Evolutionary conservation across 345 rosid species (phyloP).

Genomic region (Boechera divaricarpa): DNA sequence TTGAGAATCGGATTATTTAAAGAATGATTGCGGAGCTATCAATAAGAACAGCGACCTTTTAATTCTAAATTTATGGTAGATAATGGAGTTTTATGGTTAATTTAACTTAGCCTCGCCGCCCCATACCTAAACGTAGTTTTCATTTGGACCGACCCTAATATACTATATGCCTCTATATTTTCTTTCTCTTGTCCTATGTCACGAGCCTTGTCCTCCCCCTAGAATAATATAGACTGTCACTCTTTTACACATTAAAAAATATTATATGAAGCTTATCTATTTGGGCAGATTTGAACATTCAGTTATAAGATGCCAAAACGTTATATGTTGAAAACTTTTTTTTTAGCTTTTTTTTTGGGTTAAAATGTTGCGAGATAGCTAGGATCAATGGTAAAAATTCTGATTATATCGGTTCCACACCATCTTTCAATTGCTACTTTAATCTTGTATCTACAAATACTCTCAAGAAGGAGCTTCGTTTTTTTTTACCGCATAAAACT

Average conservation of each 20-base stretch:
- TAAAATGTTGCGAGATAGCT: neutral
- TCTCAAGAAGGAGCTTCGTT: neutral
- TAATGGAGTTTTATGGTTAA: conserved; percentile 41
- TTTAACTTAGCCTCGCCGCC: conserved; percentile 50
- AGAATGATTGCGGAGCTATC: conserved; percentile 24
- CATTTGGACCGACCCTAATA: conserved; percentile 42
- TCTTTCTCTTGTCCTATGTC: conserved; percentile 44
- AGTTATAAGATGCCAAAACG: neutral
- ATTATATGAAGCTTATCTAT: conserved; percentile 22
- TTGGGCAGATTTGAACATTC: conserved; percentile 4
- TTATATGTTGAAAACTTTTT: neutral
- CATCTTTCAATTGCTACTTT: conserved; percentile 15
- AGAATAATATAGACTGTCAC: conserved; percentile 45
- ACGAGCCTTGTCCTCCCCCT: conserved; percentile 41
- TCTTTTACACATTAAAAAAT: conserved; percentile 14
- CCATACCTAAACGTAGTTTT: conserved; percentile 48
- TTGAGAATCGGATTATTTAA: conserved; percentile 18
- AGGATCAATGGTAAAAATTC: neutral
- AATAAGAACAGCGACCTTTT: conserved; percentile 26
- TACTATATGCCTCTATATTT: conserved; percentile 11
- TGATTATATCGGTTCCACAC: neutral
- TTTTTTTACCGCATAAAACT: too few species aligned
- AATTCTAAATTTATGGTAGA: conserved; percentile 36
- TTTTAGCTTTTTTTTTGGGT: too few species aligned
- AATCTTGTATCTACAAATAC: neutral